Percentiles rank a stretch among this genome's conserved stretches.
These are phyloP conservation scores for Citrus mangshanensis DNA, from an alignment of 345 rosid genomes.

Conservation along the genomic window DNA sequence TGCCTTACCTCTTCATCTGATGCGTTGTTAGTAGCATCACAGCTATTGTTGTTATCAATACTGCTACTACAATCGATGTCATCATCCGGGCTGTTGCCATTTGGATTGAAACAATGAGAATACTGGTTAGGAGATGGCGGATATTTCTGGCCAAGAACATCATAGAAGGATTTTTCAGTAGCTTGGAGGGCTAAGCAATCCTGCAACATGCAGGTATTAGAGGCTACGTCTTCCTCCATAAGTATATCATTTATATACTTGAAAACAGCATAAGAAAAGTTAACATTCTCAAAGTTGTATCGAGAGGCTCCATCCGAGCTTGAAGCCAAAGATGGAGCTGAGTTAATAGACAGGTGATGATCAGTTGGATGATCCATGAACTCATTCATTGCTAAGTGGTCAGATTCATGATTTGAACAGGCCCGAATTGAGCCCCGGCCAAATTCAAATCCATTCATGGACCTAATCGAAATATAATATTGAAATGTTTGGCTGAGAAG, in stretches of 20 bases:
- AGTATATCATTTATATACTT: conserved; percentile 48
- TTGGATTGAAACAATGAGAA: conserved; percentile 9
- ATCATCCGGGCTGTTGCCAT: conserved; percentile 8
- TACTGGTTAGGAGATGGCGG: conserved; percentile 18
- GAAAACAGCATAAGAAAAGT: conserved; percentile 21
- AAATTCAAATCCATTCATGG: neutral
- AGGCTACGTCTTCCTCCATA: conserved; percentile 54
- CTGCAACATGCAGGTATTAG: conserved; percentile 48
- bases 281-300: conserved; percentile 9
- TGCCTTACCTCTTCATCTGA: conserved; percentile 5
- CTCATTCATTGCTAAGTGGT: neutral
- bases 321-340: conserved; percentile 1
- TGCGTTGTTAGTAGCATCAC: neutral
- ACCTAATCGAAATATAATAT: too few relatives aligned
- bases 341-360: neutral
- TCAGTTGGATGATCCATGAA: neutral
- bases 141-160: conserved; percentile 39
- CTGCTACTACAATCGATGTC: neutral
- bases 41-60: conserved; percentile 15
- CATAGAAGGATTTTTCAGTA: conserved; percentile 49
- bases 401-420: neutral
- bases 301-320: neutral
- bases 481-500: neutral
- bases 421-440: neutral
- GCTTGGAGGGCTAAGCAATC: conserved; percentile 55